Evolutionary conservation across 441 rosid genomes (phyloP), one percentile per base, ranked within the genome.

Genomic region (Populus hybrid): DNA sequence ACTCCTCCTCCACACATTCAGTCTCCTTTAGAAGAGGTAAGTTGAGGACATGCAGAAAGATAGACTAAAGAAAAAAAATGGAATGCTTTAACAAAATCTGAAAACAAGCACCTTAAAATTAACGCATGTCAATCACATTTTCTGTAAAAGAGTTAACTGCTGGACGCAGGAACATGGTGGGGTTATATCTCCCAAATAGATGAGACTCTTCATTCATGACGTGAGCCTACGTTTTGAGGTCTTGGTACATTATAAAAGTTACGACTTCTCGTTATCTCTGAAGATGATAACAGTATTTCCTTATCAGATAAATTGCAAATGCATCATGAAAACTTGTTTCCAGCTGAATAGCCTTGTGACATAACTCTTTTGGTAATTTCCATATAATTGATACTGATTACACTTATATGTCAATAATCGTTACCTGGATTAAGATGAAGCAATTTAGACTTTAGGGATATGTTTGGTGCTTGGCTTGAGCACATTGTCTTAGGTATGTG

Each of bases 11-110:
- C 90, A 67, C 82, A 85, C 57, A 75, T 81, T 77, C 89, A 90
- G 80, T 87, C 95, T 86, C 92, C 95, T 85, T 80, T 94, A 78
- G 96, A 94, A 78, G 98, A 93, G 94, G 98, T 90, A 70, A 85
- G 85, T 80, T 80, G 74, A 74, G 81, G n/a, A 63, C 23, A 16
- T 80, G 42, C 21, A 14, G 61, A 18, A 18, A 54, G 21, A 6
- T 14, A 54, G n/a, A 54, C 61, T 54, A 54, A 54, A 46, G 18
- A 50, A 16, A 54, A 54, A 14, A 54, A 54, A 50, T 4, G 1
- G 61, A 54, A 16, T 54, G 61, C 8, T 6, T 54, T 54, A 54
- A 54, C 61, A 16, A 54, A 18, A 18, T 54, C 61, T 54, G n/a
- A 54, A 54, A 54, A 16, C 61, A 54, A 54, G 8, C 7, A 16